Percentiles rank a stretch among this genome's conserved stretches.
Evolutionary conservation across 2,329 filamentous ascomycete genomes (phyloP).

Genomic region (Colletotrichum sidae): DNA sequence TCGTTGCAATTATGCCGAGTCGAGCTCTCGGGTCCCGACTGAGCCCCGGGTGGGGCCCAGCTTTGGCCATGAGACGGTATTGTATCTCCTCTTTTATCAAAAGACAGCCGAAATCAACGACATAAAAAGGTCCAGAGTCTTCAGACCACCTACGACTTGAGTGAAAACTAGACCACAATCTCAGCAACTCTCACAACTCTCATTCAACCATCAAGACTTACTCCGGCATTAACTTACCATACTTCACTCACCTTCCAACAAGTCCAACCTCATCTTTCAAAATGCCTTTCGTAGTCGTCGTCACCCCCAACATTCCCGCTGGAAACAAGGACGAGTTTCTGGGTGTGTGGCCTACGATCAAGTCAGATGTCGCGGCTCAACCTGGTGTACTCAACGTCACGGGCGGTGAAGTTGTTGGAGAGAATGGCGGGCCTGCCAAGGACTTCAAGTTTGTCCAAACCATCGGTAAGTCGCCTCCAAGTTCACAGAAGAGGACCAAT

Average conservation of each 20-base stretch:
- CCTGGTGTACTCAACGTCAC: constrained; percentile 21
- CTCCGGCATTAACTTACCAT: too few relatives aligned
- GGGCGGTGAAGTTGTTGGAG: constrained; percentile 21
- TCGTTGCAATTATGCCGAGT: constrained; percentile 5
- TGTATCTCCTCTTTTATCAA: background rate
- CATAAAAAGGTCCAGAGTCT: background rate
- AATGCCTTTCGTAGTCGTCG: constrained; percentile 29
- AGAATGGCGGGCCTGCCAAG: constrained; percentile 17
- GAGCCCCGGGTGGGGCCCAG: constrained; percentile 1
- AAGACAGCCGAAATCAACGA: background rate
- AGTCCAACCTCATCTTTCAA: background rate
- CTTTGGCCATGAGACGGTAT: background rate
- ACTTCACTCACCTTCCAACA: too few relatives aligned
- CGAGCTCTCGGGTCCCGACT: background rate
- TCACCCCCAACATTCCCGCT: constrained; percentile 18
- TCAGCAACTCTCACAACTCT: background rate
- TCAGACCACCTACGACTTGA: background rate
- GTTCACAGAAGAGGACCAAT: too few relatives aligned
- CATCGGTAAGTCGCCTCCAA: constrained; percentile 3
- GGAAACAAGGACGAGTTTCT: constrained; percentile 35
- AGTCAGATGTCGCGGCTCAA: constrained; percentile 22
- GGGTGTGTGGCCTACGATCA: constrained; percentile 16
- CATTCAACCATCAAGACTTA: too few relatives aligned
- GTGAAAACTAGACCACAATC: background rate
- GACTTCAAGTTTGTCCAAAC: constrained; percentile 32